Conservation (phyloP, 2,329 filamentous ascomycete genomes). For the Monascus ruber region DNA sequence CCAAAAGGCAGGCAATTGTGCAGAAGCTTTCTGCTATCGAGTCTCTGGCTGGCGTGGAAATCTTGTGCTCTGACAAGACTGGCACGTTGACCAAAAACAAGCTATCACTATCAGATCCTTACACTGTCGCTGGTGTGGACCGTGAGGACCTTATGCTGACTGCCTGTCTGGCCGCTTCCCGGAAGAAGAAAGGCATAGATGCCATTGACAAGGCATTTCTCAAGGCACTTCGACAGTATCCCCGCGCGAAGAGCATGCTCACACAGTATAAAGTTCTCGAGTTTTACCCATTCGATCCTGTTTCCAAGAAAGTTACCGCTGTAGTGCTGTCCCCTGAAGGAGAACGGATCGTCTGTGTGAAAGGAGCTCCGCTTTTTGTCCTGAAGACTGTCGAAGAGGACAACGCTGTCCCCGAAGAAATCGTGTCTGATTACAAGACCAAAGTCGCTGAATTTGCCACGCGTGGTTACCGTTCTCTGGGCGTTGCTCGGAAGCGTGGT, state of each 20-base stretch:
- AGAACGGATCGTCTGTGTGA: slow-evolving; percentile 77
- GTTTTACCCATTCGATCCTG: slow-evolving; percentile 81
- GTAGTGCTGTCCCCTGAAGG: slow-evolving; percentile 73
- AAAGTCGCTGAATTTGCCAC: slow-evolving; percentile 85
- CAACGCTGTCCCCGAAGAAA: slow-evolving; percentile 61
- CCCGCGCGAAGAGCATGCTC: slow-evolving; percentile 66
- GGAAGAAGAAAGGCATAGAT: slow-evolving; percentile 93
- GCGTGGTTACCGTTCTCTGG: slow-evolving; percentile 87
- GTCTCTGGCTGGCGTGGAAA: slow-evolving; percentile 83
- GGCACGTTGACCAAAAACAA: slow-evolving; percentile 93
- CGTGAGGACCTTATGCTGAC: slow-evolving; percentile 85
- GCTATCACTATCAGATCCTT: slow-evolving; percentile 75
- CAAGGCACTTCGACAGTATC: slow-evolving; percentile 72
- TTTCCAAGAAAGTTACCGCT: slow-evolving; percentile 85
- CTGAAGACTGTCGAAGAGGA: slow-evolving; percentile 80
- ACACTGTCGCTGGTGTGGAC: slow-evolving; percentile 69
- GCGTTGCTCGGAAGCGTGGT: slow-evolving; percentile 81
- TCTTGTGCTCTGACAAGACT: slow-evolving; percentile 90
- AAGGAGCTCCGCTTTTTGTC: slow-evolving; percentile 81
- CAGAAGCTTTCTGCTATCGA: slow-evolving; percentile 89
- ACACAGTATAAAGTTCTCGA: slow-evolving; percentile 75
- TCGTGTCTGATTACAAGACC: slow-evolving; percentile 80
- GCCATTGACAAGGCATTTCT: slow-evolving; percentile 93
- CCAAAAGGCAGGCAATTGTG: slow-evolving; percentile 86
- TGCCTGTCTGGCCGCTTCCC: slow-evolving; percentile 77